Evolutionary conservation across 1,284 basidiomycete genomes (phyloP), one percentile per base, ranked within the genome.

Genomic region (Malassezia yamatoensis): DNA sequence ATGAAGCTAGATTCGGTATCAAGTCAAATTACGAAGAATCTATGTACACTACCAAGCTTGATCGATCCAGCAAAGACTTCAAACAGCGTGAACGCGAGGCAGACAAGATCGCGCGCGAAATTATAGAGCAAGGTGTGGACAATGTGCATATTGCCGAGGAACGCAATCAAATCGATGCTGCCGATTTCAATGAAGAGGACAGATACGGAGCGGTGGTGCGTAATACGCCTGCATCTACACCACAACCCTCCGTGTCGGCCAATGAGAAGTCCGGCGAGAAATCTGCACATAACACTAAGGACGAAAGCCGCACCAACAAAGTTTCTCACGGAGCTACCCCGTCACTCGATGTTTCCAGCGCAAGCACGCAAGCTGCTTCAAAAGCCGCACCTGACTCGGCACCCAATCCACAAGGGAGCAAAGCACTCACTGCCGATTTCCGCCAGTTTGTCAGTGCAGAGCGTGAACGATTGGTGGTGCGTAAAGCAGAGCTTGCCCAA

Each of bases 161-260:
- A 77, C 83, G 93, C 60, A 83, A 83, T 46, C 76, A 85, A 66
- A 86, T 85, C 64, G 86, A 87, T 65, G 83, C 81, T 60, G 59
- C 63, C 13, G 84, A 85, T 24, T 75, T 80, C 56, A 88, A 93
- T 73, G 93, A 98, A 77, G 94, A 96, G 77, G 90, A 96, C 79
- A 91, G 89, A 88, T 96, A 91, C 75, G 87, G 88, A 59, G 90
- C 90, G 35, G 93, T 98, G 38, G 84, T 88, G 45, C 86, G 93
- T 55, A 81, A 84, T 44, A 81, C 85, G 18, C 87, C 86, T 68
- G 91, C 93, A 10, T 29, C 37, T 91, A 93, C 41, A 89, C 24
- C 43, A 8, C 43, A 24, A 6, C 6, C 24, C 3, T 24, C 43
- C 2, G n/a, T n/a, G 29, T 32, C 15, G 29, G 24, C 54, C 87